phyloP scores from a whole-genome alignment of 192 early-diverging fungal genomes.

The Backusella tarrabulga region DNA sequence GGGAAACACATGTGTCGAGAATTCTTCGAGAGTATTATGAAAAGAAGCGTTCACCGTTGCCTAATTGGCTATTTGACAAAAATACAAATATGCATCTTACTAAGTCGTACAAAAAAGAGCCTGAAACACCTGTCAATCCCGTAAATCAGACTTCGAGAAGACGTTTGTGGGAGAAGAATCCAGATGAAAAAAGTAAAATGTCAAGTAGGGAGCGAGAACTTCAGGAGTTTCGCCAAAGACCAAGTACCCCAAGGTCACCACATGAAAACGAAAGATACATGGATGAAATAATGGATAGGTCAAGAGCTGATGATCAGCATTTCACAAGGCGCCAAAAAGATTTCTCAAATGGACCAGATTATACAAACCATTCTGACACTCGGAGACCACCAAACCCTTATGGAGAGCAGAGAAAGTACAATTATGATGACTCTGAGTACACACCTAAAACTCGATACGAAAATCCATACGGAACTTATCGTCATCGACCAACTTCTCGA shows the following conservation, averaged over 20 bases:
- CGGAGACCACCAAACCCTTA: background rate
- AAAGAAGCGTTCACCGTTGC: conserved; percentile 41
- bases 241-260: background rate
- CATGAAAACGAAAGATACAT: background rate
- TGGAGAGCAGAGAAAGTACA: background rate
- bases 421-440: background rate
- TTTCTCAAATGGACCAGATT: background rate
- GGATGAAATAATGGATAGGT: background rate
- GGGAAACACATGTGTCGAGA: conserved; percentile 53
- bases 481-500: background rate
- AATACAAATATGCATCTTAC: conserved; percentile 5
- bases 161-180: conserved; percentile 8
- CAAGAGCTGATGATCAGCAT: background rate
- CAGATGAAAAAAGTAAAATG: background rate
- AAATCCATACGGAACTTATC: background rate
- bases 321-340: background rate
- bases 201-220: conserved; percentile 15
- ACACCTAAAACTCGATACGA: background rate
- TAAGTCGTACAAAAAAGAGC: background rate
- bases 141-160: background rate
- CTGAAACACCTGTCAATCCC: background rate
- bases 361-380: background rate
- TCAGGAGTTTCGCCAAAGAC: conserved; percentile 10
- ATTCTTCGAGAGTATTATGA: conserved; percentile 51
- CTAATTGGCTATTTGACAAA: conserved; percentile 23